phyloP scores from a whole-genome alignment of 192 early-diverging fungal species.

The Dissophora ornata region DNA sequence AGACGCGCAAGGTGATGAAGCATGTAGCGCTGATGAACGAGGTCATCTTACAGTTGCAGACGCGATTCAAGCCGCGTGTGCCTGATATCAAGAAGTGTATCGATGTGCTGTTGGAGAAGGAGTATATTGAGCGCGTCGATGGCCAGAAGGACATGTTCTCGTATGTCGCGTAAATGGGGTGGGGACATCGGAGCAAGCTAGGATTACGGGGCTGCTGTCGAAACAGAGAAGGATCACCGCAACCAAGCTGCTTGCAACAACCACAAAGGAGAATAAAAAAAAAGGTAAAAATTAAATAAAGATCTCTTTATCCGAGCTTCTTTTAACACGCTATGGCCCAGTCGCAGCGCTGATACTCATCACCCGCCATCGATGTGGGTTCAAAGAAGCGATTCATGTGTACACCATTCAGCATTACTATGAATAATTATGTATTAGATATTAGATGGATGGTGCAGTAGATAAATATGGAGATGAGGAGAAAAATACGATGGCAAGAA shows the following conservation, averaged over 20 bases:
- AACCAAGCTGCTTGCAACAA: not conserved
- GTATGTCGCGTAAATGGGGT: slow-evolving; percentile 75
- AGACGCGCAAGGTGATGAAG: slow-evolving; percentile 91
- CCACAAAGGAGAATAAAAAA: not conserved
- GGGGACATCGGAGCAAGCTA: not conserved
- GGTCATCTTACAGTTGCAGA: slow-evolving; percentile 86
- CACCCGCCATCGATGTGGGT: no score
- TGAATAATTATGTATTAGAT: no score
- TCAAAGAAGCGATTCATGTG: no score
- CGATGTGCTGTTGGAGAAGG: slow-evolving; percentile 91
- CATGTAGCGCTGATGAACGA: slow-evolving; percentile 89
- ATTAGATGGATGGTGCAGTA: not conserved
- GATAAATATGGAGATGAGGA: not conserved
- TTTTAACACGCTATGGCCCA: no score
- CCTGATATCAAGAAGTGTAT: slow-evolving; percentile 97
- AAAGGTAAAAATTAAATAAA: not conserved
- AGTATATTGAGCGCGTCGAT: slow-evolving; percentile 91
- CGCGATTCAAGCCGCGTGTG: slow-evolving; percentile 91
- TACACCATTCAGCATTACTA: no score
- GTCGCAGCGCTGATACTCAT: no score
- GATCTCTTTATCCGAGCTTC: no score
- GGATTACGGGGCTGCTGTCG: not conserved
- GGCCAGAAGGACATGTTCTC: slow-evolving; percentile 85
- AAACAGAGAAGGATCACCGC: no score
- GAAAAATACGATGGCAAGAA: not conserved